Conservation (phyloP, 2,329 filamentous ascomycete species). For the Drechmeria coniospora region DNA sequence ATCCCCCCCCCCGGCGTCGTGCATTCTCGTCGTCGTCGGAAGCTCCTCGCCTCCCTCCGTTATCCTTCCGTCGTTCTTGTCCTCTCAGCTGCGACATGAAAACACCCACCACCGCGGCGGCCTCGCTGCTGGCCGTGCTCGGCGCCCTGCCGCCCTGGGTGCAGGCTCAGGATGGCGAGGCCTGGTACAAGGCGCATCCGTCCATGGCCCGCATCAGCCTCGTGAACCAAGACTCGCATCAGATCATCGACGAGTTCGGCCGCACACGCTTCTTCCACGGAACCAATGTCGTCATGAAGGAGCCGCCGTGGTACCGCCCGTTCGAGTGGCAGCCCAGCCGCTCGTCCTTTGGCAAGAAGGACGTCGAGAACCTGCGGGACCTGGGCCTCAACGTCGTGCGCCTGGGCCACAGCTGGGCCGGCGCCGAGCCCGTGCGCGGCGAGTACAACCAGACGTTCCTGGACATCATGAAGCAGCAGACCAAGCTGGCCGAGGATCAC, state of each 20-base stretch:
- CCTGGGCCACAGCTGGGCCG: constrained; percentile 7
- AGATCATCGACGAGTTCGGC: constrained; percentile 7
- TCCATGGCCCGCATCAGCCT: constrained; percentile 5
- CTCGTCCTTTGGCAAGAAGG: constrained; percentile 7
- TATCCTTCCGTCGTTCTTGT: too few species aligned
- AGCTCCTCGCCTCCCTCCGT: too few species aligned
- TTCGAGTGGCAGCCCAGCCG: constrained; percentile 6
- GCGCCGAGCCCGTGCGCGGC: constrained; percentile 6
- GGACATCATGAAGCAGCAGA: constrained; percentile 7
- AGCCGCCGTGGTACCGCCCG: constrained; percentile 7
- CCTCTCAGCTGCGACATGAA: too few species aligned
- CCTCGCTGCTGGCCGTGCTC: too few species aligned
- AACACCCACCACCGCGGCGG: too few species aligned
- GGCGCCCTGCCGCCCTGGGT: too few species aligned
- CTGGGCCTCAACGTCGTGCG: constrained; percentile 7
- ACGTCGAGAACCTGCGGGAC: constrained; percentile 6
- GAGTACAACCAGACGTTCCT: constrained; percentile 7
- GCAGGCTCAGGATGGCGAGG: constrained; percentile 4
- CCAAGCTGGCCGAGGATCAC: constrained; percentile 6
- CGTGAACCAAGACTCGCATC: constrained; percentile 7
- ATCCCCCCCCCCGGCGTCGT: too few species aligned
- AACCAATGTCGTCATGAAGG: constrained; percentile 9
- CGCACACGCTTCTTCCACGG: constrained; percentile 8
- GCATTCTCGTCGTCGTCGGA: too few species aligned
- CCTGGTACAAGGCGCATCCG: constrained; percentile 7